These are phyloP conservation scores for Dothideomycetidae sp. DNA, from an alignment of 2,329 filamentous ascomycete genomes.

Conservation along the genomic window DNA sequence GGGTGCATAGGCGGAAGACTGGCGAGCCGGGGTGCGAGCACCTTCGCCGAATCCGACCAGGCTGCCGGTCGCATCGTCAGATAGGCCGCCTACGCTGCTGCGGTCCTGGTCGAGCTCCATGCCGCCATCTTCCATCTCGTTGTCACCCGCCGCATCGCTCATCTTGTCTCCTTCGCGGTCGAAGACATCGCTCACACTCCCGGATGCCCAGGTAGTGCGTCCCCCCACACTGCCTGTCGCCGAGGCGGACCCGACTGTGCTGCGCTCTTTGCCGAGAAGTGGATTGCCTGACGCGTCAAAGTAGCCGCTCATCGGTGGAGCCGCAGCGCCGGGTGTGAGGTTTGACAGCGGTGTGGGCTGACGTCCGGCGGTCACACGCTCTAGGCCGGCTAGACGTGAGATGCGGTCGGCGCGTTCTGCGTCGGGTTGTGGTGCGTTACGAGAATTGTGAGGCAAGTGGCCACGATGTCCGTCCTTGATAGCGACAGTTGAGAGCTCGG, in stretches of 20 bases:
- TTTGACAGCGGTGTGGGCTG: slow-evolving; percentile 26
- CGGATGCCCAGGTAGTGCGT: slow-evolving; percentile 53
- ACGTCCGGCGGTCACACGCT: slow-evolving; percentile 67
- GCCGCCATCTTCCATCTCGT: slow-evolving; percentile 8
- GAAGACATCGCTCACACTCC: slow-evolving; percentile 40
- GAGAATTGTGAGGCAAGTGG: slow-evolving; percentile 48
- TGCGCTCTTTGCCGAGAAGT: slow-evolving; percentile 55
- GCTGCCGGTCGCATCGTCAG: slow-evolving; percentile 69
- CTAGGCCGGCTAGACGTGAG: slow-evolving; percentile 82
- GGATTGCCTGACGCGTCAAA: slow-evolving; percentile 63
- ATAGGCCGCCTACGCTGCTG: slow-evolving; percentile 62
- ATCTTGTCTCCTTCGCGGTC: slow-evolving; percentile 57
- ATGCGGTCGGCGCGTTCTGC: slow-evolving; percentile 91
- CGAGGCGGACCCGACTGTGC: slow-evolving; percentile 80
- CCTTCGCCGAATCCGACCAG: slow-evolving; percentile 89
- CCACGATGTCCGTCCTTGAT: slow-evolving; percentile 95
- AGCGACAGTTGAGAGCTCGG: slow-evolving; percentile 78
- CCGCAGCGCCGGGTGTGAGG: slow-evolving; percentile 31
- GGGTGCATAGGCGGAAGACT: slow-evolving; percentile 65
- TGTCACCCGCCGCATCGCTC: slow-evolving; percentile 37
- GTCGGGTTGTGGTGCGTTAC: slow-evolving; percentile 30
- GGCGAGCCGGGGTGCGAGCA: slow-evolving; percentile 42
- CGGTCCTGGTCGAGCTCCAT: slow-evolving; percentile 30
- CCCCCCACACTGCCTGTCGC: slow-evolving; percentile 68
- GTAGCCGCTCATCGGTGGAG: slow-evolving; percentile 45